A percentile compares a stretch with the other conserved stretches of the same genome.
Conservation (phyloP, 23 red algal genomes). For the Gracilaria caudata region DNA sequence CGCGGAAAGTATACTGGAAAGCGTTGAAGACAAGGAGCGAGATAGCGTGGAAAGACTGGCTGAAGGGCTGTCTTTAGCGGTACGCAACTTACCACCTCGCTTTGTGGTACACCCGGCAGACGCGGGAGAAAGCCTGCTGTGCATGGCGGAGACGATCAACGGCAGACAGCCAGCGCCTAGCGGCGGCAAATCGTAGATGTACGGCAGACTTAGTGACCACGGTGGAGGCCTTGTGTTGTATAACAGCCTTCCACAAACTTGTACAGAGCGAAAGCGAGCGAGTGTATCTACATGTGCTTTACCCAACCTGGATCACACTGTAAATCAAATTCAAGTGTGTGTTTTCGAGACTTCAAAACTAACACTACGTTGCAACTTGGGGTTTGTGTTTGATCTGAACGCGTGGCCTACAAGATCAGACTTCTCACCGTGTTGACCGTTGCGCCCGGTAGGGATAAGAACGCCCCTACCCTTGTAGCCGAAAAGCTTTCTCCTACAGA, state of each 20-base stretch:
- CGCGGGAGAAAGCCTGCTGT: constrained; percentile 19
- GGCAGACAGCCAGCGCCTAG: not conserved
- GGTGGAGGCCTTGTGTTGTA: not conserved
- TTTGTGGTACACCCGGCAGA: constrained; percentile 44
- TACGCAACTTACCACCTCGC: constrained; percentile 26
- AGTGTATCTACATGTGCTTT: not conserved
- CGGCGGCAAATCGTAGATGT: too few species aligned
- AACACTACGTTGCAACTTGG: too few species aligned
- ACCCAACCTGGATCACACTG: not conserved
- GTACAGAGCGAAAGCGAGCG: not conserved
- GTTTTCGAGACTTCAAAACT: not conserved
- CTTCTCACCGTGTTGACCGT: not conserved
- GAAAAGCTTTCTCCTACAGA: too few species aligned
- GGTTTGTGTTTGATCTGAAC: too few species aligned
- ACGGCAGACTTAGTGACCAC: too few species aligned
- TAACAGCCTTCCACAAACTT: not conserved
- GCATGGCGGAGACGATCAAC: constrained; percentile 28
- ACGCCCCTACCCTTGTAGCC: too few species aligned
- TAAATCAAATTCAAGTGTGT: constrained; percentile 12
- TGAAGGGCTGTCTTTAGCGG: constrained; percentile 15
- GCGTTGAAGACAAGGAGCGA: constrained; percentile 56
- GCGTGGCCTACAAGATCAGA: too few species aligned
- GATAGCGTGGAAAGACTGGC: constrained; percentile 50
- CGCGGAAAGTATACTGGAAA: constrained; percentile 34
- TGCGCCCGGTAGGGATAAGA: not conserved